Conservation (phyloP, 2,329 filamentous ascomycete genomes). For the Dothidotthia symphoricarpi region DNA sequence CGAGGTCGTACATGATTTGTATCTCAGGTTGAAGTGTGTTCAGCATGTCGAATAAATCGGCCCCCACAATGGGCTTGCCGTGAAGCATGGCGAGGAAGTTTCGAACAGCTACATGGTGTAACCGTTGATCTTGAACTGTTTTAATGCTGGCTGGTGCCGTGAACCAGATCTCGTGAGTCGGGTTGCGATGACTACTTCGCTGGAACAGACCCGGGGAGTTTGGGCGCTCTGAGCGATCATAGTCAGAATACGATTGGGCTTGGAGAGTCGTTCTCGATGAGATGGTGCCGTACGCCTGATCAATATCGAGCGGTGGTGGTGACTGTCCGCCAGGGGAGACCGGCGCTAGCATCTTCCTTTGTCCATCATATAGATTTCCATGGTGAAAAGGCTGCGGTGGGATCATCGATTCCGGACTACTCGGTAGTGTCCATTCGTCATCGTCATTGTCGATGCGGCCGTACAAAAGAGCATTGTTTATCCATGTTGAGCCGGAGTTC, state of each 20-base stretch:
- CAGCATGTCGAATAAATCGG: slow-evolving; percentile 63
- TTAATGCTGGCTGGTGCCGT: slow-evolving; percentile 54
- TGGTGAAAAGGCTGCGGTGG: slow-evolving; percentile 15
- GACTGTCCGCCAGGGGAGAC: slow-evolving; percentile 26
- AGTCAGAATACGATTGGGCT: slow-evolving; percentile 15
- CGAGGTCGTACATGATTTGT: slow-evolving; percentile 53
- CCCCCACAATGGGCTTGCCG: slow-evolving; percentile 63
- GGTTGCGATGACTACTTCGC: slow-evolving; percentile 9
- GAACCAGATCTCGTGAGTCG: slow-evolving; percentile 59
- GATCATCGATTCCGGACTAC: slow-evolving; percentile 21
- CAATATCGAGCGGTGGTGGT: slow-evolving; percentile 32
- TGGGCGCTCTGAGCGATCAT: slow-evolving; percentile 6
- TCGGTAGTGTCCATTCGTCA: slow-evolving; percentile 30
- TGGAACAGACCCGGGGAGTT: slow-evolving; percentile 16
- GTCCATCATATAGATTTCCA: slow-evolving; percentile 15
- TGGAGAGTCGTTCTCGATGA: slow-evolving; percentile 15
- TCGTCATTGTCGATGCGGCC: slow-evolving; percentile 38
- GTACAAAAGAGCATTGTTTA: slow-evolving; percentile 38
- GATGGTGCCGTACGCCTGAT: slow-evolving; percentile 20
- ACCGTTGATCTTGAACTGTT: slow-evolving; percentile 50
- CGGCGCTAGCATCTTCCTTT: slow-evolving; percentile 27
- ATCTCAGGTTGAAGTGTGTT: slow-evolving; percentile 62
- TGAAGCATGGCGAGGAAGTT: slow-evolving; percentile 68
- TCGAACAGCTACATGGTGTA: slow-evolving; percentile 64
- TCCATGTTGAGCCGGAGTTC: slow-evolving; percentile 39